Conservation (phyloP, 768 basidiomycete genomes). For the Trametes punicea region DNA sequence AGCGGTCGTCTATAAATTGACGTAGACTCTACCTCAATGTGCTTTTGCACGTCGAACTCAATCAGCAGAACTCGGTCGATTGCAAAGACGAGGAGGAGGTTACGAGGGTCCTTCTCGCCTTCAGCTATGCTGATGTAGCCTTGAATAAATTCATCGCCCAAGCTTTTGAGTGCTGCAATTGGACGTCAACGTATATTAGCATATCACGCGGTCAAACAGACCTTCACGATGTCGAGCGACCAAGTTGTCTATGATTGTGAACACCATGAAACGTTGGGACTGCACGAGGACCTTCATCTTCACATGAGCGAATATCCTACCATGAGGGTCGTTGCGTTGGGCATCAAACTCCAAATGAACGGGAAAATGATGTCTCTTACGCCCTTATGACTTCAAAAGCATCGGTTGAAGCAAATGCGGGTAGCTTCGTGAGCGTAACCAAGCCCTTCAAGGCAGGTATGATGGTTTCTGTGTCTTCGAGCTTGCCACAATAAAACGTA, state of each 20-base stretch:
- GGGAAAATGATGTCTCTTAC: conserved; percentile 44
- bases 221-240: conserved; percentile 69
- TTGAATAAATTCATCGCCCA: conserved; percentile 70
- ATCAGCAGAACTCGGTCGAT: conserved; percentile 82
- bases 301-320: conserved; percentile 73
- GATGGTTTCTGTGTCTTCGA: conserved; percentile 82
- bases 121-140: conserved; percentile 82
- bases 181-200: neutral
- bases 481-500: conserved; percentile 79
- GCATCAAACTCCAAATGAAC: too few species aligned
- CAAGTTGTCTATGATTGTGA: conserved; percentile 74
- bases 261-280: conserved; percentile 76
- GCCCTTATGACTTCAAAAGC: conserved; percentile 53
- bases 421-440: conserved; percentile 56
- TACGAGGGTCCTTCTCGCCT: conserved; percentile 97
- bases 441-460: conserved; percentile 81
- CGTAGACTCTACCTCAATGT: conserved; percentile 64
- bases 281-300: conserved; percentile 82
- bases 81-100: conserved; percentile 85
- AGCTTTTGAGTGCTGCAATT: conserved; percentile 57
- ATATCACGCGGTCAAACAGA: conserved; percentile 28
- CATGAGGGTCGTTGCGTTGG: neutral
- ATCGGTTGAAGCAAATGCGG: conserved; percentile 63
- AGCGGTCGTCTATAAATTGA: neutral
- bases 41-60: conserved; percentile 76